These are phyloP conservation scores for Penicillium malachiteum DNA, from an alignment of 495 filamentous ascomycete species.

Conservation along the genomic window DNA sequence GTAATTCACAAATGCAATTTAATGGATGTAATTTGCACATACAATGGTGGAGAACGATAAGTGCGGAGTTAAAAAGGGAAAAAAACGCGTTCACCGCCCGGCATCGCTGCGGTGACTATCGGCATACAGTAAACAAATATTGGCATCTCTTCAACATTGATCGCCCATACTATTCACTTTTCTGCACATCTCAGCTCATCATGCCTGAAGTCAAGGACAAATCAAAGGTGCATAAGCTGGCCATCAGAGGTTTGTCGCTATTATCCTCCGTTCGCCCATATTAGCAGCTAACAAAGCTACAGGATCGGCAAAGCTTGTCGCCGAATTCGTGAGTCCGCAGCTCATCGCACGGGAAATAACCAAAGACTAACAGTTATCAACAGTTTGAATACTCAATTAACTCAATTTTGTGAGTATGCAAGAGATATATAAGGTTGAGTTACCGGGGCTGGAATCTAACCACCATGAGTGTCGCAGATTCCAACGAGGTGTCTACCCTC, in stretches of 20 bases:
- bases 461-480: conserved; percentile 52
- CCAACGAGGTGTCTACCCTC: conserved; percentile 95
- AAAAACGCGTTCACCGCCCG: conserved; percentile 28
- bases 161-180: conserved; percentile 2
- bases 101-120: conserved; percentile 41
- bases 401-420: conserved; percentile 67
- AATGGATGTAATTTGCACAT: conserved; percentile 5
- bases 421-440: neutral
- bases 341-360: neutral
- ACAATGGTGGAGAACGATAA: neutral
- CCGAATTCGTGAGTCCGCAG: conserved; percentile 76
- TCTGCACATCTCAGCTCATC: conserved; percentile 6
- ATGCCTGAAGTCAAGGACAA: conserved; percentile 71
- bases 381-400: conserved; percentile 97
- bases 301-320: conserved; percentile 83
- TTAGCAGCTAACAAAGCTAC: conserved; percentile 22
- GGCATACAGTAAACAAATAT: conserved; percentile 35
- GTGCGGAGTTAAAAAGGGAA: conserved; percentile 31
- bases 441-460: conserved; percentile 4
- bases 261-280: neutral
- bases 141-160: conserved; percentile 8
- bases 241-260: conserved; percentile 68
- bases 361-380: conserved; percentile 18
- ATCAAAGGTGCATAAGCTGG: conserved; percentile 90
- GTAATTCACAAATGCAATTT: neutral